These are phyloP conservation scores for Solanum etuberosum DNA, from an alignment of 257 asterid species.

Conservation along the genomic window DNA sequence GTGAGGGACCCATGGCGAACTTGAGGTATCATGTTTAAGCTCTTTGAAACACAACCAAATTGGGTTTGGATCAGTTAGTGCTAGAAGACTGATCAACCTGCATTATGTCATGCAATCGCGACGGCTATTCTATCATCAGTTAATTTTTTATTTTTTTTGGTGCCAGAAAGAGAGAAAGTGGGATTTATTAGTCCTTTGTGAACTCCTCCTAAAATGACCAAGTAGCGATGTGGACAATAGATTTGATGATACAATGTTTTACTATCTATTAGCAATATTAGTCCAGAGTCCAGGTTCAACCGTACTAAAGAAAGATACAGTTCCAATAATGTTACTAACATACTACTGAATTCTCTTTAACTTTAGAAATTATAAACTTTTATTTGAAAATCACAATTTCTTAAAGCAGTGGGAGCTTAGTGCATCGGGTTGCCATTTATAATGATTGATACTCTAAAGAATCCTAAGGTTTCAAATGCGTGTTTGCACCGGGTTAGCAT, in stretches of 20 bases:
- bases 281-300: neutral
- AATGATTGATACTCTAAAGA: neutral
- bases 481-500: neutral
- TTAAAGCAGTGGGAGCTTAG: neutral
- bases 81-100: constrained; percentile 92
- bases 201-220: neutral
- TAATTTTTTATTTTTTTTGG: neutral
- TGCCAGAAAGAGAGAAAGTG: neutral
- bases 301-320: neutral
- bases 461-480: neutral
- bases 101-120: constrained; percentile 33
- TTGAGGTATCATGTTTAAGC: constrained; percentile 94
- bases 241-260: neutral
- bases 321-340: neutral
- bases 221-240: neutral
- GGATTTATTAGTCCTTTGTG: neutral
- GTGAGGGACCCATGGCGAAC: constrained; percentile 89
- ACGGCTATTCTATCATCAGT: neutral
- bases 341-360: neutral
- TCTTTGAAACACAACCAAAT: constrained; percentile 81
- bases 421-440: neutral
- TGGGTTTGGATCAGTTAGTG: constrained; percentile 88
- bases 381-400: neutral
- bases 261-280: neutral
- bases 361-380: neutral